A percentile compares a stretch with the other conserved stretches of the same genome.
Conservation (phyloP, 2,329 filamentous ascomycete species). For the Penicillium sp. region DNA sequence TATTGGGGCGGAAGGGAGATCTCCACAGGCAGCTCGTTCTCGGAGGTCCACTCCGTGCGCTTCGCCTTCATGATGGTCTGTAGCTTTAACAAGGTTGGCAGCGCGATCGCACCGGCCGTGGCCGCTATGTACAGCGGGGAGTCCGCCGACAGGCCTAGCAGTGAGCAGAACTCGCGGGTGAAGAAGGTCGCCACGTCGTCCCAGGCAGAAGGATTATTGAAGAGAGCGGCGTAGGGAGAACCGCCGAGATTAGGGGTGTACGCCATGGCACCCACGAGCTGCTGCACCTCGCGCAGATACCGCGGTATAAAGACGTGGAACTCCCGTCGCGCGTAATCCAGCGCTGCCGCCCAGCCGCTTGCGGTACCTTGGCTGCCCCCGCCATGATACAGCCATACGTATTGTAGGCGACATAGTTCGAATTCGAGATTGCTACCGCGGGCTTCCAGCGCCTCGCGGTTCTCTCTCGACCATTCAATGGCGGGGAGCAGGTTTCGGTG, state of each 20-base stretch:
- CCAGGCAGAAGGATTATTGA: conserved; percentile 75
- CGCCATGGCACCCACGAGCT: conserved; percentile 78
- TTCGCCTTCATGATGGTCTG: conserved; percentile 84
- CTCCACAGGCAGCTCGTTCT: conserved; percentile 82
- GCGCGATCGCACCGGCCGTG: conserved; percentile 87
- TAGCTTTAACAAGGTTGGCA: conserved; percentile 86
- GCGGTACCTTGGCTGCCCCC: conserved; percentile 54
- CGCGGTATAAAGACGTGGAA: conserved; percentile 74
- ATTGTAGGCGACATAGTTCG: conserved; percentile 87
- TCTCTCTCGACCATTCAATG: conserved; percentile 79
- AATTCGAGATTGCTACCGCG: conserved; percentile 94
- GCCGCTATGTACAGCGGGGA: conserved; percentile 91
- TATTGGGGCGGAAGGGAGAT: conserved; percentile 66
- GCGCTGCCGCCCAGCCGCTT: conserved; percentile 53
- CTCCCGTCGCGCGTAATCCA: conserved; percentile 73
- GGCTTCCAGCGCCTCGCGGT: conserved; percentile 71
- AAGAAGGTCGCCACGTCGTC: conserved; percentile 84
- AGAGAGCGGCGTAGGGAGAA: conserved; percentile 79
- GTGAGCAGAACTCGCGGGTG: conserved; percentile 89
- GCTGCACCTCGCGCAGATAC: conserved; percentile 77
- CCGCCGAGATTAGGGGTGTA: conserved; percentile 72
- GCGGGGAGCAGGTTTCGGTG: conserved; percentile 75
- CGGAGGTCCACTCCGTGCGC: conserved; percentile 91
- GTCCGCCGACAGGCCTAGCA: conserved; percentile 85
- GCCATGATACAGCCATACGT: conserved; percentile 81